Evolutionary conservation across 1,284 basidiomycete genomes (phyloP).

Genomic region (Ceratobasidium papillatum): DNA sequence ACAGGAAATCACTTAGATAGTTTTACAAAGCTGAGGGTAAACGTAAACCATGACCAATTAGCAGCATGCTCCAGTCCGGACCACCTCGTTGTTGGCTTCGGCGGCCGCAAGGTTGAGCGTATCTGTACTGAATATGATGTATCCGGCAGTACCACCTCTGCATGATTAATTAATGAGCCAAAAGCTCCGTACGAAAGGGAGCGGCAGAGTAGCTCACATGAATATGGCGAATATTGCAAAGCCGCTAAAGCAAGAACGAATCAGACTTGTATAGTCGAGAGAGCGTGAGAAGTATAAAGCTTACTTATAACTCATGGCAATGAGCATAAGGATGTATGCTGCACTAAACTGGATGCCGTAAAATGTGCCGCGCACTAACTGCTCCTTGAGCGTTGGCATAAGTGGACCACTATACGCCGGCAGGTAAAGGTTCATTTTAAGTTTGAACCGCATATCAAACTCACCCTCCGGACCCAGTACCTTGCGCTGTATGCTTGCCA

Average conservation of each 20-base stretch:
- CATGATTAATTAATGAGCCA: not conserved
- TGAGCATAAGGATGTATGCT: conserved; percentile 30
- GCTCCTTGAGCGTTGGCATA: not conserved
- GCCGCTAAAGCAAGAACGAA: not conserved
- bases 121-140: conserved; percentile 19
- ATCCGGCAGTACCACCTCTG: conserved; percentile 22
- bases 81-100: not conserved
- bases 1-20: not conserved
- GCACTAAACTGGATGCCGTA: conserved; percentile 36
- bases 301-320: conserved; percentile 39
- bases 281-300: not conserved
- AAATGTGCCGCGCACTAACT: conserved; percentile 20
- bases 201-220: not conserved
- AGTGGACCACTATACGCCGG: not conserved
- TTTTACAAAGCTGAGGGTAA: too few relatives aligned
- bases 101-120: conserved; percentile 7
- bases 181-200: not conserved
- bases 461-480: not conserved
- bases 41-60: not conserved
- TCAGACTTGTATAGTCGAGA: not conserved
- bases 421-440: not conserved
- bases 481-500: not conserved
- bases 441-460: not conserved
- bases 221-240: conserved; percentile 31
- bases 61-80: conserved; percentile 13